Evolutionary conservation across 257 asterid genomes (phyloP).

Genomic region (Lavandula angustifolia): DNA sequence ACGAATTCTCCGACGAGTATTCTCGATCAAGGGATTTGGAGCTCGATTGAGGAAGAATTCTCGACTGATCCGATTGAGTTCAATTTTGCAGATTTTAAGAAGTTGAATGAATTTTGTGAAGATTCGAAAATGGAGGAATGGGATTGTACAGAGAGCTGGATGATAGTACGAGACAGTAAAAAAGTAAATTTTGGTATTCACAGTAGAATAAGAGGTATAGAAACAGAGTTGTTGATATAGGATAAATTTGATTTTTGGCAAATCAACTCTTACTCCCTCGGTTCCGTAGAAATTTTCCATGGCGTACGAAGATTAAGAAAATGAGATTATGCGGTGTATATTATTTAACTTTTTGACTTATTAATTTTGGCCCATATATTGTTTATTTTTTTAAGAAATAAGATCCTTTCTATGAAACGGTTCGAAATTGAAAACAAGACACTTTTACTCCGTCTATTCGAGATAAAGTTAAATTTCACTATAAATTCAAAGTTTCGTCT

Average conservation of each 20-base stretch:
- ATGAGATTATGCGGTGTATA: too few species aligned
- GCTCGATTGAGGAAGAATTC: slow-evolving; percentile 48
- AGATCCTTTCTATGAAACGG: too few species aligned
- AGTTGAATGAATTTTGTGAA: slow-evolving; percentile 33
- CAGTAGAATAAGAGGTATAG: slow-evolving; percentile 11
- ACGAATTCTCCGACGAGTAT: slow-evolving; percentile 64
- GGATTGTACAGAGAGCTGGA: slow-evolving; percentile 51
- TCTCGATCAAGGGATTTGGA: slow-evolving; percentile 79
- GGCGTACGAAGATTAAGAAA: too few species aligned
- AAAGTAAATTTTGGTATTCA: slow-evolving; percentile 18
- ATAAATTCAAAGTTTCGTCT: too few species aligned
- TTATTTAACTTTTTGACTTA: too few species aligned
- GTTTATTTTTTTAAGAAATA: too few species aligned
- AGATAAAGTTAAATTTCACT: too few species aligned
- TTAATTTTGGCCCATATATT: too few species aligned
- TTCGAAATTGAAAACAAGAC: too few species aligned
- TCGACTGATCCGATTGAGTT: slow-evolving; percentile 24
- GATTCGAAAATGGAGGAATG: slow-evolving; percentile 37
- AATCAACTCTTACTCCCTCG: background rate
- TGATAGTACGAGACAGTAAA: slow-evolving; percentile 42
- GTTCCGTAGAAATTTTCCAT: too few species aligned
- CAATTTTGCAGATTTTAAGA: slow-evolving; percentile 21
- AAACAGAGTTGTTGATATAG: slow-evolving; percentile 32
- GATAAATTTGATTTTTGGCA: slow-evolving; percentile 24
- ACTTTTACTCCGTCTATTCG: too few species aligned